Evolutionary conservation across 352 stramenopile species (phyloP).

Genomic region (Pythium scleroteichum): DNA sequence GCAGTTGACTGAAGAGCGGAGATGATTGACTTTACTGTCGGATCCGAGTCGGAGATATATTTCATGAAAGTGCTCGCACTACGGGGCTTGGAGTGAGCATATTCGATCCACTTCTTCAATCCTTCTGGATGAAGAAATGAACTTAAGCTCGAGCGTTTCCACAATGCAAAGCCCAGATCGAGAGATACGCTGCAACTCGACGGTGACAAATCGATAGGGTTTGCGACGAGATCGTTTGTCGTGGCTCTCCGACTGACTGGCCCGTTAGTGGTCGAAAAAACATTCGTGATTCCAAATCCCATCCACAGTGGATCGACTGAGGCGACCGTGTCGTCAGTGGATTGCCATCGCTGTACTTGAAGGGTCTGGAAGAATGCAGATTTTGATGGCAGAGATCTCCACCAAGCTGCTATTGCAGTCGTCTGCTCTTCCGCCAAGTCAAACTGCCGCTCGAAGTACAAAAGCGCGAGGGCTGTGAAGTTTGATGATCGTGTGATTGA

Average conservation of each 20-base stretch:
- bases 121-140: slow-evolving; percentile 35
- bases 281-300: slow-evolving; percentile 42
- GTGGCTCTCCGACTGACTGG: slow-evolving; percentile 31
- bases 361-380: slow-evolving; percentile 53
- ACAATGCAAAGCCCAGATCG: slow-evolving; percentile 39
- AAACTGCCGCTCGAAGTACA: slow-evolving; percentile 39
- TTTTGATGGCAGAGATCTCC: slow-evolving; percentile 29
- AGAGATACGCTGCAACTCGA: slow-evolving; percentile 32
- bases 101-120: slow-evolving; percentile 33
- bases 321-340: slow-evolving; percentile 7
- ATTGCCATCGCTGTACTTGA: slow-evolving; percentile 43
- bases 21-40: not conserved
- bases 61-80: slow-evolving; percentile 20
- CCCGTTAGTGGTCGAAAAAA: slow-evolving; percentile 35
- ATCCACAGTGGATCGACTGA: slow-evolving; percentile 41
- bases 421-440: slow-evolving; percentile 33
- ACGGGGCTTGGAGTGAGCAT: slow-evolving; percentile 5
- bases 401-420: slow-evolving; percentile 42
- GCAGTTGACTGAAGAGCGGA: slow-evolving; percentile 18
- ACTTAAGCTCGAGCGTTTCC: slow-evolving; percentile 27
- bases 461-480: slow-evolving; percentile 38
- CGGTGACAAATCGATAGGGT: slow-evolving; percentile 25
- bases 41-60: slow-evolving; percentile 5
- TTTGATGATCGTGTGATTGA: slow-evolving; percentile 36
- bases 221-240: slow-evolving; percentile 34